Evolutionary conservation across 1,139 yeast species (phyloP), one percentile per base, ranked within the genome.

Genomic region (Petasospora fabianii): DNA sequence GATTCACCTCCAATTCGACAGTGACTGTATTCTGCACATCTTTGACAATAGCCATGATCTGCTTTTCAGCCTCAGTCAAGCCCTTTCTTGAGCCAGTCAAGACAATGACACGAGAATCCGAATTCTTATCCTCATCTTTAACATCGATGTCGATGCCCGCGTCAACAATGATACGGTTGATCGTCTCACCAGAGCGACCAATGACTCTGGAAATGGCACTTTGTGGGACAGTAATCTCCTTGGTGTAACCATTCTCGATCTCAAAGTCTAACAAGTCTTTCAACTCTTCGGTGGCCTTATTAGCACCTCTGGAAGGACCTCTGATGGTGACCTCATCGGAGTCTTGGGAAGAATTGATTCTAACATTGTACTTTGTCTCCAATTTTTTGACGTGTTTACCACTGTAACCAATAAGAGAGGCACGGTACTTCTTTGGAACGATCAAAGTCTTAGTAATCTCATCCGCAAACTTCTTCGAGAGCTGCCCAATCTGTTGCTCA

Each of bases 301-400:
- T 73, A 33, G 86, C 97, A 50, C 90, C 92, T 63, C 81, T 82
- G 16, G 97, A 85, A 38, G 97, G 95, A 38, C 99, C 99, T 55
- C 81, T 81, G 47, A 94, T 75, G 26, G 80, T 71, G 40, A 92
- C 87, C 53, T 82, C 84, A 54, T 86, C 85, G 51, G 62, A 34
- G 52, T 51, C 33, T 61, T 58, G 27, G 51, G 96, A 95, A 70
- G 92, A 88, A 56, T 77, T 73, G 53, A 94, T 84, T 51, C 71
- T 73, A 32, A 92, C 97, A 49, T 75, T 77, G 68, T 94, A 92
- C 62, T 88, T 87, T 45, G 86, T 94, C 63, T 85, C 95, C 58
- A 92, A 74, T 60, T 96, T 82, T 59, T 80, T 81, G 49, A 87
- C 87, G 60, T 84, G 84, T 44, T 76, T 68, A 56, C 96, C 96